phyloP scores from a whole-genome alignment of 306 rosid genomes.

The Acacia acuminata region DNA sequence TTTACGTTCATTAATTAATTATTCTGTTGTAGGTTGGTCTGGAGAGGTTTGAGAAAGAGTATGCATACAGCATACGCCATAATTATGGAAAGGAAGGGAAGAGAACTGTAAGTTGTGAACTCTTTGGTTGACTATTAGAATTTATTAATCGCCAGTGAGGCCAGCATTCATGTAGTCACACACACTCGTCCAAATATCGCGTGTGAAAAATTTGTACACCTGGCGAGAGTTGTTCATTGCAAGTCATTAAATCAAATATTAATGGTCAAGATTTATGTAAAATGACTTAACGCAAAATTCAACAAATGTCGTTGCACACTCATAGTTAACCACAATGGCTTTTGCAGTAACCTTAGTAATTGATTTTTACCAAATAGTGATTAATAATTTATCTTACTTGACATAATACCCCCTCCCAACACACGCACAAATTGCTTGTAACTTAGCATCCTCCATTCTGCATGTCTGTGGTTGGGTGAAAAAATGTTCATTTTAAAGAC shows the following conservation, averaged over 20 bases:
- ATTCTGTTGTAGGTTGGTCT: conserved; percentile 70
- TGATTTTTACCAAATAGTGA: background rate
- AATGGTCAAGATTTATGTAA: background rate
- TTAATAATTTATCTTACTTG: background rate
- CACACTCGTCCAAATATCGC: background rate
- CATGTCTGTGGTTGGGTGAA: background rate
- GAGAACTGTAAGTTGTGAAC: conserved; percentile 72
- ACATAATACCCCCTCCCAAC: background rate
- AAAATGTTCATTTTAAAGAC: background rate
- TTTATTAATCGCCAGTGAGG: background rate
- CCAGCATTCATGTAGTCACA: background rate
- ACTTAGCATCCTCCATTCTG: background rate
- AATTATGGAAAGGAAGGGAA: conserved; percentile 93
- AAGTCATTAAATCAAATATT: background rate
- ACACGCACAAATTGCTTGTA: background rate
- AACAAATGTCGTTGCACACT: background rate
- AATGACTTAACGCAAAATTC: background rate
- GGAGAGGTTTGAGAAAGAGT: conserved; percentile 95
- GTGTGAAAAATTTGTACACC: background rate
- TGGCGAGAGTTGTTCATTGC: too few species aligned
- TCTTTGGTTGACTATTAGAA: conserved; percentile 8
- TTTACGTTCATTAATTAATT: conserved; percentile 25
- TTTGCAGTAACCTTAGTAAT: background rate
- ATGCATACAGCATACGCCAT: conserved; percentile 82
- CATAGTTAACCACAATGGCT: background rate